Percentiles rank a stretch among this genome's conserved stretches.
Conservation (phyloP, 2,329 filamentous ascomycete species). For the Botrytis tulipae region DNA sequence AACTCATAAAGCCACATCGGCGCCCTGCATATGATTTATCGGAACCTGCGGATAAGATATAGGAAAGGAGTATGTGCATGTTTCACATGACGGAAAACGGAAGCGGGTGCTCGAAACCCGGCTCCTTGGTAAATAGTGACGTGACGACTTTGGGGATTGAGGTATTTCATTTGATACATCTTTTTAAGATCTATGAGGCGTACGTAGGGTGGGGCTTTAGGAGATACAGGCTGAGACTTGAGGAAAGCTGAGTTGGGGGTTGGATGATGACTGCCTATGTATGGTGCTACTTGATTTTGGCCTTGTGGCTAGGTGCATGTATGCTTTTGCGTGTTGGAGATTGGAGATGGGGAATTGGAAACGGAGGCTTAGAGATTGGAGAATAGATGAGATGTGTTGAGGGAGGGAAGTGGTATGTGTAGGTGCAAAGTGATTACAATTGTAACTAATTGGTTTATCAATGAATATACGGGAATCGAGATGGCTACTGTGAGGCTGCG, state of each 20-base stretch:
- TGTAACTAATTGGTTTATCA: not conserved
- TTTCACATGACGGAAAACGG: not conserved
- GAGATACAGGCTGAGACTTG: not conserved
- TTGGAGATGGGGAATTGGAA: not conserved
- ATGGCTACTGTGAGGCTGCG: not conserved
- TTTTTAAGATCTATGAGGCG: not conserved
- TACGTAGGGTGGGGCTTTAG: not conserved
- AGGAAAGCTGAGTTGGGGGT: not conserved
- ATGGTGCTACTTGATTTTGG: not conserved
- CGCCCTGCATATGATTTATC: not conserved
- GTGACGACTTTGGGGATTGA: not conserved
- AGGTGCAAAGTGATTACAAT: not conserved
- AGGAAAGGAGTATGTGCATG: not conserved
- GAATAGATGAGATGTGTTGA: not conserved
- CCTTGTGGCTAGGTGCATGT: not conserved
- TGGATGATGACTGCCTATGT: not conserved
- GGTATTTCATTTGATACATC: not conserved
- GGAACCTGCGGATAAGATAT: not conserved
- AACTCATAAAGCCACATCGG: not conserved
- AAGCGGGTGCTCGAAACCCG: not conserved
- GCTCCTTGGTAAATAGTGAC: not conserved
- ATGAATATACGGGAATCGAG: not conserved
- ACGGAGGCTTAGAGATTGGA: not conserved
- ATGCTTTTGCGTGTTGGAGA: not conserved
- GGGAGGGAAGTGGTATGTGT: not conserved